Conservation (phyloP, 73 alveolate genomes). For the Paramecium octaurelia region DNA sequence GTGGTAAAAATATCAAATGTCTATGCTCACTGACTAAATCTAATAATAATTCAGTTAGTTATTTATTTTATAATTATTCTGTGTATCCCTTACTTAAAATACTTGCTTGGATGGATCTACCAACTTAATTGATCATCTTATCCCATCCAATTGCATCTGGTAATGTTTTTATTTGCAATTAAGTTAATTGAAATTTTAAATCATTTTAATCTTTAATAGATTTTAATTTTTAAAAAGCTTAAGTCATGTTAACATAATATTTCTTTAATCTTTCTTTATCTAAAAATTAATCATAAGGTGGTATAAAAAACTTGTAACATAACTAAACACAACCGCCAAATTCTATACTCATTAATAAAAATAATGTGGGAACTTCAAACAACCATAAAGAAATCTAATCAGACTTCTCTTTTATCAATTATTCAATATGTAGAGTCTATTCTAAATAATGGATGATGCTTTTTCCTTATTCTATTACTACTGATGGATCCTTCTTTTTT, state of each 20-base stretch:
- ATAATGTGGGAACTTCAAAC: neutral
- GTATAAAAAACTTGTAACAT: neutral
- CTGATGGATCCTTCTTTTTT: slow-evolving; percentile 35
- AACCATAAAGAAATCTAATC: slow-evolving; percentile 26
- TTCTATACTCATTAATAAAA: neutral
- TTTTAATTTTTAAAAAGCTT: neutral
- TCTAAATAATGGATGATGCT: neutral
- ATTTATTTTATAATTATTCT: neutral
- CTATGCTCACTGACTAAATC: neutral
- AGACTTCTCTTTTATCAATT: neutral
- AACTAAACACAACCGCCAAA: neutral
- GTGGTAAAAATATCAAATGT: slow-evolving; percentile 5
- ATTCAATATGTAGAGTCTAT: neutral
- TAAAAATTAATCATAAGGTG: neutral
- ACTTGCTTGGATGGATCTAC: neutral
- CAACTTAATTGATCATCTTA: neutral
- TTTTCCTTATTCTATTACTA: slow-evolving; percentile 3
- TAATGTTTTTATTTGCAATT: neutral
- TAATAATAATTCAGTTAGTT: neutral
- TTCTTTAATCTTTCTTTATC: neutral
- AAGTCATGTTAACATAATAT: neutral
- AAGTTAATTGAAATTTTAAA: neutral
- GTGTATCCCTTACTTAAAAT: neutral
- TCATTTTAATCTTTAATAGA: neutral
- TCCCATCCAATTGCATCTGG: neutral